These are phyloP conservation scores for Fusarium neocosmosporiellum DNA, from an alignment of 2,329 filamentous ascomycete species.

Conservation along the genomic window DNA sequence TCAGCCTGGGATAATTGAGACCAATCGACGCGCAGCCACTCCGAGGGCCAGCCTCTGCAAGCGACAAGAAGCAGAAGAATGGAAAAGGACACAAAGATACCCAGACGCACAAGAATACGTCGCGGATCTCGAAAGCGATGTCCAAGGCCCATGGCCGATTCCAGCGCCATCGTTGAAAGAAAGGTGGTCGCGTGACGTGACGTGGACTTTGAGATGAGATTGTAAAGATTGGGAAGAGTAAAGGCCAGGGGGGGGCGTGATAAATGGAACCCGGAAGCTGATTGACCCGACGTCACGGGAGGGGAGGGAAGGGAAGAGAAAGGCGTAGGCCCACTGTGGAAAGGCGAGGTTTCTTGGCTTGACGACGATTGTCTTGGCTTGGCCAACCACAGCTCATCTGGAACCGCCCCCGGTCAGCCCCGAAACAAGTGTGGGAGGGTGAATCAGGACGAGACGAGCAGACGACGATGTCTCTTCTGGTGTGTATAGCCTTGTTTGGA, in stretches of 20 bases:
- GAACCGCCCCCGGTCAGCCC: neutral
- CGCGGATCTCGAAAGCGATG: conserved; percentile 4
- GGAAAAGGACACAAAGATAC: conserved; percentile 3
- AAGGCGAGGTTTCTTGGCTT: neutral
- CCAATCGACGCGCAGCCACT: neutral
- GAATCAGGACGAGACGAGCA: neutral
- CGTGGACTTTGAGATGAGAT: neutral
- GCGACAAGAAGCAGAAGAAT: neutral
- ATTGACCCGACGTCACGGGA: neutral
- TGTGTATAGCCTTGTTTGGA: neutral
- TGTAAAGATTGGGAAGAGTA: neutral
- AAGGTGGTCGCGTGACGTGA: neutral
- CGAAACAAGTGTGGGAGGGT: neutral
- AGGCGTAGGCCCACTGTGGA: neutral
- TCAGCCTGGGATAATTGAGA: neutral
- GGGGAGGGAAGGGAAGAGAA: neutral
- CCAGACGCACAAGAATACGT: neutral
- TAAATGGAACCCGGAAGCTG: neutral
- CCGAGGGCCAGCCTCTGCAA: conserved; percentile 1
- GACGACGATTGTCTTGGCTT: neutral
- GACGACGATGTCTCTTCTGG: neutral
- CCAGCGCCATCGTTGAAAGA: neutral
- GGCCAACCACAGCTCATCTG: neutral
- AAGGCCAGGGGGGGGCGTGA: neutral
- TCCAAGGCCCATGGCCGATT: neutral